Evolutionary conservation across 106 monocot species (phyloP).

Genomic region (Allium fistulosum): DNA sequence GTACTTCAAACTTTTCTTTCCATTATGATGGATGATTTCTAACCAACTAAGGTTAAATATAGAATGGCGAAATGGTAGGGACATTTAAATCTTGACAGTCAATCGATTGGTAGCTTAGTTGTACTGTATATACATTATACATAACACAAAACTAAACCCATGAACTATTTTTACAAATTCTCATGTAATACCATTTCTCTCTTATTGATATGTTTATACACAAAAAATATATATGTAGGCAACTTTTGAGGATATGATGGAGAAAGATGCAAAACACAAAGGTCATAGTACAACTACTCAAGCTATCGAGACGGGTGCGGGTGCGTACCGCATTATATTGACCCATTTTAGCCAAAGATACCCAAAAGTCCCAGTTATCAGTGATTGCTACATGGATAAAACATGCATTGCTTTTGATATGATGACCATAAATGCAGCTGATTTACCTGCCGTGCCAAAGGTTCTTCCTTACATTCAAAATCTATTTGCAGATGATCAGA

Average conservation of each 20-base stretch:
- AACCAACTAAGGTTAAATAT: too few relatives aligned
- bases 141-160: not conserved
- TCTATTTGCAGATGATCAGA: constrained; percentile 73
- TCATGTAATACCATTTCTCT: not conserved
- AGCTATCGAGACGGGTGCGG: constrained; percentile 62
- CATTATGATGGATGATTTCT: too few relatives aligned
- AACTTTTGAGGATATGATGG: constrained; percentile 90
- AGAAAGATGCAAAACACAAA: constrained; percentile 67
- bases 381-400: constrained; percentile 68
- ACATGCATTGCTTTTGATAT: constrained; percentile 91
- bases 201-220: not conserved
- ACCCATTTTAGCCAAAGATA: constrained; percentile 99
- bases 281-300: constrained; percentile 94
- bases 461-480: constrained; percentile 75
- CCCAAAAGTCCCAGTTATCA: constrained; percentile 87
- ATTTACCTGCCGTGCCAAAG: constrained; percentile 69
- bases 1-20: too few relatives aligned
- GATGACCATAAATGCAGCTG: constrained; percentile 87
- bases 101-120: too few relatives aligned
- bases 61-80: too few relatives aligned
- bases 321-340: constrained; percentile 70
- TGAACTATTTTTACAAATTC: not conserved
- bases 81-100: too few relatives aligned
- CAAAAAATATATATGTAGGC: constrained; percentile 38
- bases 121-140: too few relatives aligned